phyloP scores from a whole-genome alignment of 2,329 filamentous ascomycete species.

The Shiraia sp. region DNA sequence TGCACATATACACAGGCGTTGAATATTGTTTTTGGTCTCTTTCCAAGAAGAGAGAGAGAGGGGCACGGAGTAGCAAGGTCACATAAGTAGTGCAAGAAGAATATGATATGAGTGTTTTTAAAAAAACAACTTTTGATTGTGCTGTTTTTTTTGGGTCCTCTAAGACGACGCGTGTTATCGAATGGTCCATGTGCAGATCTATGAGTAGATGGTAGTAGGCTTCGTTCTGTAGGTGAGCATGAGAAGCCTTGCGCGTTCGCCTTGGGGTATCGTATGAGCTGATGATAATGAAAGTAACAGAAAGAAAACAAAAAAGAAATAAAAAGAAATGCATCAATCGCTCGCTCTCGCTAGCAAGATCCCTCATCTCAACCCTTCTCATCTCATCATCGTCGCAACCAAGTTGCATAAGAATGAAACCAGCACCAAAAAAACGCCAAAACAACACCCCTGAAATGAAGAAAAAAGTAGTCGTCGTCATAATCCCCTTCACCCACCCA shows the following conservation, averaged over 20 bases:
- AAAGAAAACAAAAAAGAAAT: conserved; percentile 3
- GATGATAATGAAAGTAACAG: conserved; percentile 2
- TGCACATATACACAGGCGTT: conserved; percentile 40
- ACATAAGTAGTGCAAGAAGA: conserved; percentile 4
- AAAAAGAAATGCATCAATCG: neutral
- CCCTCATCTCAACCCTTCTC: conserved; percentile 1
- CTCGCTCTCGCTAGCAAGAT: neutral
- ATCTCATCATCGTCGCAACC: conserved; percentile 1
- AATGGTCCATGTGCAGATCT: conserved; percentile 32
- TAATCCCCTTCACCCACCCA: neutral
- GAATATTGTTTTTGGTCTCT: conserved; percentile 6
- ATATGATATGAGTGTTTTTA: no score
- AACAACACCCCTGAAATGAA: conserved; percentile 1
- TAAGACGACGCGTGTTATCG: conserved; percentile 23
- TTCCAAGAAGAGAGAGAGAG: neutral
- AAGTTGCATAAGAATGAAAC: neutral
- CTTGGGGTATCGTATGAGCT: conserved; percentile 33
- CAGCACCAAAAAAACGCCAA: neutral
- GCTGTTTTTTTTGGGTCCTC: no score
- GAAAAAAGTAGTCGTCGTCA: conserved; percentile 1
- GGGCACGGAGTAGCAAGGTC: conserved; percentile 1
- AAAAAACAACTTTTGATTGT: conserved; percentile 5
- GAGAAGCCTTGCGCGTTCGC: conserved; percentile 41
- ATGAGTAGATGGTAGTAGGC: conserved; percentile 8
- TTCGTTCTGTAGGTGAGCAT: conserved; percentile 28